These are phyloP conservation scores for Epichloe festucae DNA, from an alignment of 2,329 filamentous ascomycete genomes.

Conservation along the genomic window DNA sequence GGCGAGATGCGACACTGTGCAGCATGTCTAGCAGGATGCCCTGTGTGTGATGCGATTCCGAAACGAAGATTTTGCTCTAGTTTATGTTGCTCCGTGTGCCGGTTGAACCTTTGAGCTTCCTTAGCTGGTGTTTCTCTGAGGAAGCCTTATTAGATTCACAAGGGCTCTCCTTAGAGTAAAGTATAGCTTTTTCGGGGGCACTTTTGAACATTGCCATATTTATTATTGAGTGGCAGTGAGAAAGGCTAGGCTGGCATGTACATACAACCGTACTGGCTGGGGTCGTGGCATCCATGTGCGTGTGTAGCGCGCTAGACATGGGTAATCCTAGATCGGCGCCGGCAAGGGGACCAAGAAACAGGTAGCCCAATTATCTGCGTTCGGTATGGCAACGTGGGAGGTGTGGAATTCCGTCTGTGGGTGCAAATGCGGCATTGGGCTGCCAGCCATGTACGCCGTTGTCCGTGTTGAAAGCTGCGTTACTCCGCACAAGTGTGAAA, in stretches of 20 bases:
- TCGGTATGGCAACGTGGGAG: background rate
- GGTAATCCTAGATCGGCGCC: conserved; percentile 14
- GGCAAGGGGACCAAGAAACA: conserved; percentile 7
- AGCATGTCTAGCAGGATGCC: too few relatives aligned
- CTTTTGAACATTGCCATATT: too few relatives aligned
- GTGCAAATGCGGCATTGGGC: background rate
- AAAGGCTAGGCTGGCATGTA: background rate
- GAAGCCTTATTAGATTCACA: too few relatives aligned
- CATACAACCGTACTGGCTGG: background rate
- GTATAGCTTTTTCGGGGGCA: too few relatives aligned
- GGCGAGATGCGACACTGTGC: background rate
- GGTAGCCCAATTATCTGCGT: background rate
- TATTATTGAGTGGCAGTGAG: too few relatives aligned
- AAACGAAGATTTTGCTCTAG: background rate
- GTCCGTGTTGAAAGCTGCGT: background rate
- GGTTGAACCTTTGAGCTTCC: too few relatives aligned
- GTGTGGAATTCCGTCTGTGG: background rate
- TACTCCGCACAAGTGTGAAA: too few relatives aligned
- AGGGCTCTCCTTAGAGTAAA: too few relatives aligned
- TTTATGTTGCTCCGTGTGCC: too few relatives aligned
- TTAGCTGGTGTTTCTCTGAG: too few relatives aligned
- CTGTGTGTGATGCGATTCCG: too few relatives aligned
- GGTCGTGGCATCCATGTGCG: conserved; percentile 2
- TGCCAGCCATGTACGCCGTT: background rate
- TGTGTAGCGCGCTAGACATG: conserved; percentile 12